Percentiles rank a stretch among this genome's conserved stretches.
These are phyloP conservation scores for Haematococcus sp. DNA, from an alignment of 139 green algal species.

Conservation along the genomic window DNA sequence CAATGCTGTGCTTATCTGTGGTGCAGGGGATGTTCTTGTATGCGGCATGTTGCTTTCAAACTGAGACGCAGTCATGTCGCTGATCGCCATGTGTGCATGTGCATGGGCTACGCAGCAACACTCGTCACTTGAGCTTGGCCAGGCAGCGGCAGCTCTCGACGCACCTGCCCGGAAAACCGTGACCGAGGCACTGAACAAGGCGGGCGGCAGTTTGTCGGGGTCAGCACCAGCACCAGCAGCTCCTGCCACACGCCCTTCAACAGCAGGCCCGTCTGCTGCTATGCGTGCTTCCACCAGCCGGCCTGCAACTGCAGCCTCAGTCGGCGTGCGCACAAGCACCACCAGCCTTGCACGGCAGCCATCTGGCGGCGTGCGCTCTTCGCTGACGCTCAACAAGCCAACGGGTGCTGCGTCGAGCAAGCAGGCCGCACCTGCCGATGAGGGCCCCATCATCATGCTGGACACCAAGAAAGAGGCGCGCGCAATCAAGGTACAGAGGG, in stretches of 20 bases:
- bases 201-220: too few species aligned
- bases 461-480: slow-evolving; percentile 72
- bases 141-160: too few species aligned
- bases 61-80: too few species aligned
- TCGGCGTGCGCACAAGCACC: not conserved
- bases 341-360: not conserved
- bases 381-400: slow-evolving; percentile 8
- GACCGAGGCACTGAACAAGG: slow-evolving; percentile 12
- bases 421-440: slow-evolving; percentile 2
- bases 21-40: too few species aligned
- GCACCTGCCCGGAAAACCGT: not conserved
- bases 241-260: not conserved
- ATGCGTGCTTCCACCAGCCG: too few species aligned
- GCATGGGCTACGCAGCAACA: not conserved
- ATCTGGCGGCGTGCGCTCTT: not conserved
- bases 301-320: not conserved
- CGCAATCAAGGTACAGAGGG: slow-evolving; percentile 28
- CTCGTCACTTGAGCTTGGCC: too few species aligned
- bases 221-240: not conserved
- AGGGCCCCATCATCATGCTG: slow-evolving; percentile 40
- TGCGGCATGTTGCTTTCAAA: too few species aligned
- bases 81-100: not conserved
- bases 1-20: too few species aligned
- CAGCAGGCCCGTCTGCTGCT: not conserved
- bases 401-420: not conserved